These are phyloP conservation scores for Solanum chaucha DNA, from an alignment of 257 asterid species.

Conservation along the genomic window DNA sequence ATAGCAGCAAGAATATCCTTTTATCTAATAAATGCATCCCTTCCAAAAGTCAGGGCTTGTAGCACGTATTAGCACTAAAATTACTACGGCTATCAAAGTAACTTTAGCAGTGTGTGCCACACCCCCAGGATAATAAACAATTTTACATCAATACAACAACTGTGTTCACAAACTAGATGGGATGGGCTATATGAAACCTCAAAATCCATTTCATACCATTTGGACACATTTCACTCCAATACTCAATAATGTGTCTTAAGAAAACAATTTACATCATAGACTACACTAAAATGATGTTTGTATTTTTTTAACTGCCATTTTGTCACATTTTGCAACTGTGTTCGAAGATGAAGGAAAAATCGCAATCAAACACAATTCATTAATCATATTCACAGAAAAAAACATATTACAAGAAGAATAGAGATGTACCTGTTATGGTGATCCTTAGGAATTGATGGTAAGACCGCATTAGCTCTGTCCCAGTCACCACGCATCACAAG, in stretches of 20 bases:
- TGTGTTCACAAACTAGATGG: background rate
- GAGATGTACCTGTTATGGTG: slow-evolving; percentile 64
- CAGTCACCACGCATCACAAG: slow-evolving; percentile 95
- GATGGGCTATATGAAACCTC: background rate
- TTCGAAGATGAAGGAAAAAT: background rate
- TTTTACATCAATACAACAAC: background rate
- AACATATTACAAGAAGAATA: background rate
- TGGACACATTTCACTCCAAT: background rate
- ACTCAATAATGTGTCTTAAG: background rate
- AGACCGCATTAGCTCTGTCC: slow-evolving; percentile 73
- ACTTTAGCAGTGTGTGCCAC: background rate
- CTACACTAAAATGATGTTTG: background rate
- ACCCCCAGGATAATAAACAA: background rate
- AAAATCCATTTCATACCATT: background rate
- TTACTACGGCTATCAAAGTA: background rate
- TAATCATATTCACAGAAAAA: background rate
- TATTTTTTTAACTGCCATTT: background rate
- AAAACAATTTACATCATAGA: background rate
- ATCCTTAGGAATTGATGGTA: slow-evolving; percentile 83
- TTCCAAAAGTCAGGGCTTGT: background rate
- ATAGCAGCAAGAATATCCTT: background rate
- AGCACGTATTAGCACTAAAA: background rate
- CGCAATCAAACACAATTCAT: background rate
- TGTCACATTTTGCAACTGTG: background rate
- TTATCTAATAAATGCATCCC: background rate